Conservation (phyloP, 805 yeast genomes). For the Ogataea angusta region DNA sequence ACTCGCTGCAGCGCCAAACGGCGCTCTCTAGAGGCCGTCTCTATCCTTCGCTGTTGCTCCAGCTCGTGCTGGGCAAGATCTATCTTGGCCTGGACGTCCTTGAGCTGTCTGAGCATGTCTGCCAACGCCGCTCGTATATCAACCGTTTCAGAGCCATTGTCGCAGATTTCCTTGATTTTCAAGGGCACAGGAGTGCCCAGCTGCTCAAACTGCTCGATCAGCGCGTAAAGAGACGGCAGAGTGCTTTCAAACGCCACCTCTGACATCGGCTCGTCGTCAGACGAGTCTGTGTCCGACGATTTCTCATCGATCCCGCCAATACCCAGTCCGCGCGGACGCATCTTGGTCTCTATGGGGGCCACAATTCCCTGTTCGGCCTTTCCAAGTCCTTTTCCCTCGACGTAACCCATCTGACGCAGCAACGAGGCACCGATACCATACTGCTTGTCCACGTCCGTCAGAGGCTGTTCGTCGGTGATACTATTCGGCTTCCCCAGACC, state of each 20-base stretch:
- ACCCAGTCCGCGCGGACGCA: conserved; percentile 68
- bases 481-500: background rate
- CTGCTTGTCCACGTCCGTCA: conserved; percentile 9
- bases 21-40: background rate
- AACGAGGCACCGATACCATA: conserved; percentile 88
- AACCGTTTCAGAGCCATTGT: conserved; percentile 17
- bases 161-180: conserved; percentile 35
- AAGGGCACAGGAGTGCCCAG: conserved; percentile 37
- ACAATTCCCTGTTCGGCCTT: conserved; percentile 64
- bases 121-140: conserved; percentile 21
- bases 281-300: conserved; percentile 15
- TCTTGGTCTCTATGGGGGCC: conserved; percentile 71
- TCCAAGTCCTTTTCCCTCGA: conserved; percentile 85
- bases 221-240: conserved; percentile 19
- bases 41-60: conserved; percentile 7
- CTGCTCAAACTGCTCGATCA: conserved; percentile 37
- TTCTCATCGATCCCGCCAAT: conserved; percentile 59
- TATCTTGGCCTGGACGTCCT: conserved; percentile 10
- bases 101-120: conserved; percentile 12
- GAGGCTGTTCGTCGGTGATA: background rate
- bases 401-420: conserved; percentile 82
- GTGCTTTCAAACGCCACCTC: background rate
- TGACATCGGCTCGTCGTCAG: conserved; percentile 25
- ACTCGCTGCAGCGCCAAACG: conserved; percentile 4
- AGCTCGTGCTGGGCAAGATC: conserved; percentile 17